Evolutionary conservation across 306 rosid species (phyloP), one percentile per base, ranked within the genome.

Genomic region (Coriaria nepalensis): DNA sequence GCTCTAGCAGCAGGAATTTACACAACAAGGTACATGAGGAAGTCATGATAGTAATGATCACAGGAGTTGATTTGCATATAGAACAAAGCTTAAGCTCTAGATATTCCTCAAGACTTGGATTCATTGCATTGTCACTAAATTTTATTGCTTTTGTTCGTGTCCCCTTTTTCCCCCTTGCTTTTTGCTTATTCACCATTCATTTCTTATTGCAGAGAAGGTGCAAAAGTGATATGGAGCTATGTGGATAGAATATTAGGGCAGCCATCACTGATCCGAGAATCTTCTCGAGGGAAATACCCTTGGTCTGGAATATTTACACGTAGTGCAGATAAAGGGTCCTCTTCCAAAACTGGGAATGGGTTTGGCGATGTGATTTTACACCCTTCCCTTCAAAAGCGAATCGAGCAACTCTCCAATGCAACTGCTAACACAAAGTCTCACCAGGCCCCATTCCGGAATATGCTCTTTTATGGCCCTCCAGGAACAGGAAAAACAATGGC

Each of bases 401-500:
- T 92, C 35, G 74, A 79, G 65, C 98, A 92, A 68, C 69, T 92
- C 57, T 71, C 98, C 46, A 65, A 71, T 36, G 96, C 98, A 65
- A 92, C 98, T 33, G 86, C 94, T 33, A 86, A 92, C 72, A 92
- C 98, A 47, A 92, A 92, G 68, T 75, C 93, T 11, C 98, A 92
- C 70, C 85, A 85, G 61, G 98, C 98, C 37, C 98, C 96, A 5
- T 92, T 85, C 58, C 81, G 98, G 48, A 92, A 92, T 65, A 85
- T 92, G 86, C 85, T 92, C 59, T 92, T 92, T 61, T 92, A 92
- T 69, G 96, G 98, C 12, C 94, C 98, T 75, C 96, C 96, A 11
- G 98, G 98, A 69, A 92, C 98, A 40, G 98, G 98, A 58, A 92
- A 92, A 56, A 92, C 98, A 49, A 82, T 92, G 98, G 98, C 94